Evolutionary conservation across 139 green algal species (phyloP).

Genomic region (Chlorella sorokiniana): DNA sequence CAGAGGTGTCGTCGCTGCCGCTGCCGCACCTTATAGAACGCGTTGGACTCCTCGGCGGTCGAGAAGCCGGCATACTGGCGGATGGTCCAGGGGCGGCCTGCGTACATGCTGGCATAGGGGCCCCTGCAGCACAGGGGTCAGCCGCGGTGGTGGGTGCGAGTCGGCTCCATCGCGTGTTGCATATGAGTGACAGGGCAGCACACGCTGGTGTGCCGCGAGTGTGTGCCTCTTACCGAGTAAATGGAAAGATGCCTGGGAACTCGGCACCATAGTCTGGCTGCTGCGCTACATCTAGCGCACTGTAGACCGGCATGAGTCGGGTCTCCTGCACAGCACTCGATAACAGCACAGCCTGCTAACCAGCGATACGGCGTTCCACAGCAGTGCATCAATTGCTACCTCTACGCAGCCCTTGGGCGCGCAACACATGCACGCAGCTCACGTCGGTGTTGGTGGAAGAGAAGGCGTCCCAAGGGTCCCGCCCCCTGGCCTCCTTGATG

Average conservation of each 20-base stretch:
- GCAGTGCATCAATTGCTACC: background rate
- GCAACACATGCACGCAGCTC: background rate
- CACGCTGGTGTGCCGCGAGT: background rate
- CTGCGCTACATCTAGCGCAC: conserved; percentile 36
- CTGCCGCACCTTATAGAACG: conserved; percentile 58
- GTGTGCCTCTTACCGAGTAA: conserved; percentile 38
- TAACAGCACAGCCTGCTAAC: background rate
- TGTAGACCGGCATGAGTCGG: conserved; percentile 65
- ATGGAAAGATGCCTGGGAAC: conserved; percentile 66
- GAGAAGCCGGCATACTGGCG: conserved; percentile 80
- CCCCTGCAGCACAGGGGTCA: conserved; percentile 31
- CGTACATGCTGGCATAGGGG: conserved; percentile 75
- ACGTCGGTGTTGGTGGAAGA: conserved; percentile 27
- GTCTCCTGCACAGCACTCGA: conserved; percentile 39
- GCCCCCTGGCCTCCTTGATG: conserved; percentile 46
- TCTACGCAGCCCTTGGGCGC: background rate
- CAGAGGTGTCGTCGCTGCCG: background rate
- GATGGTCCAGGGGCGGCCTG: conserved; percentile 72
- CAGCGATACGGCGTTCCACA: background rate
- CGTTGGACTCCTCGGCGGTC: conserved; percentile 78
- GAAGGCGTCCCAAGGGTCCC: conserved; percentile 40
- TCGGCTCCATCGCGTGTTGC: background rate
- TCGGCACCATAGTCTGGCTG: conserved; percentile 31
- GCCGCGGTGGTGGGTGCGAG: no score
- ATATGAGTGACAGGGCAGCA: background rate